Conservation (phyloP, 768 basidiomycete genomes). For the Chlorophyllum brunneum region DNA sequence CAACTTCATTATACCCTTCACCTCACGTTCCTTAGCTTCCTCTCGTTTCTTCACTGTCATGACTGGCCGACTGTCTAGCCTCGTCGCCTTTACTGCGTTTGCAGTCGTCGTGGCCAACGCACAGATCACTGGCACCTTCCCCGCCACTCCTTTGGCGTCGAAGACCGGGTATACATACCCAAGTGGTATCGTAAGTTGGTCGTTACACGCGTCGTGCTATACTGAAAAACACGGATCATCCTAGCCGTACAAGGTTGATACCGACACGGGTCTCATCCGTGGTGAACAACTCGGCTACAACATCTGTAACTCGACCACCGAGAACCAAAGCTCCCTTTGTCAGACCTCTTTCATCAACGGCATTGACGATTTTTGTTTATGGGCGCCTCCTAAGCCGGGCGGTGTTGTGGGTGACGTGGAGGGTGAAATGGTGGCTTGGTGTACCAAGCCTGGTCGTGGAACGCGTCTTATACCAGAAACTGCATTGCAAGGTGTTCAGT, state of each 20-base stretch:
- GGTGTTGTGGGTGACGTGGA: constrained; percentile 66
- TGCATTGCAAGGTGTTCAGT: constrained; percentile 62
- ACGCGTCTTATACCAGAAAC: constrained; percentile 67
- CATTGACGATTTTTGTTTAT: constrained; percentile 65
- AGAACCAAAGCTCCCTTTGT: constrained; percentile 51
- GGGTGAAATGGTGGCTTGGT: constrained; percentile 74
- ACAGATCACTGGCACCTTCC: constrained; percentile 26
- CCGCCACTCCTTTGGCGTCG: constrained; percentile 35
- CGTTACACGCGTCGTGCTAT: background rate
- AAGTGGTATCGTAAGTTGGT: constrained; percentile 31
- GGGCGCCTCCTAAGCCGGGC: constrained; percentile 51
- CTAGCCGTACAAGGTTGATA: constrained; percentile 33
- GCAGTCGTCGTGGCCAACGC: background rate
- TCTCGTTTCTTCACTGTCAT: no score
- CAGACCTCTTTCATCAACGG: constrained; percentile 59
- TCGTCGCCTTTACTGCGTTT: background rate
- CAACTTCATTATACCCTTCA: no score
- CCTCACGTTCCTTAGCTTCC: no score
- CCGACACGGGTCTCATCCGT: constrained; percentile 27
- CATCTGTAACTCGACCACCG: constrained; percentile 62
- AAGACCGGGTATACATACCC: constrained; percentile 39
- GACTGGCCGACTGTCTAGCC: no score
- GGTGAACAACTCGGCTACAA: constrained; percentile 61
- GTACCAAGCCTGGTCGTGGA: constrained; percentile 65
- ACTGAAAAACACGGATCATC: background rate